A percentile compares a stretch with the other conserved stretches of the same genome.
phyloP scores from a whole-genome alignment of 2,329 filamentous ascomycete genomes.

The Paramyrothecium sp. region DNA sequence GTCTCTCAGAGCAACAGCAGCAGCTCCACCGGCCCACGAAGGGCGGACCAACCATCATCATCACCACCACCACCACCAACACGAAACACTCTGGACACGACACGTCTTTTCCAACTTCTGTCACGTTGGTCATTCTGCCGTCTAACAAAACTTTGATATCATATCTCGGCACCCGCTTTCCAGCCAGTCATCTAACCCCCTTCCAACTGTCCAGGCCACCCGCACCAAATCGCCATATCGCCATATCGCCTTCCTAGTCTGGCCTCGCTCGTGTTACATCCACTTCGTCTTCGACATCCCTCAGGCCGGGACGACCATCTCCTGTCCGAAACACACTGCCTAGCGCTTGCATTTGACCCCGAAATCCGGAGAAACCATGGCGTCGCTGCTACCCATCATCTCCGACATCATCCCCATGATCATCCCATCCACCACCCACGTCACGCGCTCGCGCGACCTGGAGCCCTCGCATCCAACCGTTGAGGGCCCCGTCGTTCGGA shows the following conservation, averaged over 20 bases:
- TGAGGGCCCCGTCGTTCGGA: conserved; percentile 29
- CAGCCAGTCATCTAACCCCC: neutral
- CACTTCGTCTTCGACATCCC: neutral
- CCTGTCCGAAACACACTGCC: neutral
- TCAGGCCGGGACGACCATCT: neutral
- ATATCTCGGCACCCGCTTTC: neutral
- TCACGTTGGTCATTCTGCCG: neutral
- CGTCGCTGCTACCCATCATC: conserved; percentile 52
- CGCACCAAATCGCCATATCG: conserved; percentile 9
- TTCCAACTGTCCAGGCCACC: conserved; percentile 1
- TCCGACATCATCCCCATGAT: conserved; percentile 60
- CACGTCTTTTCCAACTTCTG: neutral
- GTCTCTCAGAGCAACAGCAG: no score
- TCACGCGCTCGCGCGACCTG: conserved; percentile 49
- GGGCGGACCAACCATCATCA: neutral
- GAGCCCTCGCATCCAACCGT: conserved; percentile 32
- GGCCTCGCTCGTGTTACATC: conserved; percentile 7
- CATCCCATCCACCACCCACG: conserved; percentile 54
- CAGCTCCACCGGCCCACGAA: neutral
- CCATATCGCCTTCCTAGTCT: conserved; percentile 13
- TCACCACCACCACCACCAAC: no score
- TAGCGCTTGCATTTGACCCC: neutral
- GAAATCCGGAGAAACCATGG: conserved; percentile 33
- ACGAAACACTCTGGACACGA: neutral
- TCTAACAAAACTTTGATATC: neutral